A percentile compares a stretch with the other conserved stretches of the same genome.
These are phyloP conservation scores for Pugionium cornutum DNA, from an alignment of 345 rosid genomes.

Conservation along the genomic window DNA sequence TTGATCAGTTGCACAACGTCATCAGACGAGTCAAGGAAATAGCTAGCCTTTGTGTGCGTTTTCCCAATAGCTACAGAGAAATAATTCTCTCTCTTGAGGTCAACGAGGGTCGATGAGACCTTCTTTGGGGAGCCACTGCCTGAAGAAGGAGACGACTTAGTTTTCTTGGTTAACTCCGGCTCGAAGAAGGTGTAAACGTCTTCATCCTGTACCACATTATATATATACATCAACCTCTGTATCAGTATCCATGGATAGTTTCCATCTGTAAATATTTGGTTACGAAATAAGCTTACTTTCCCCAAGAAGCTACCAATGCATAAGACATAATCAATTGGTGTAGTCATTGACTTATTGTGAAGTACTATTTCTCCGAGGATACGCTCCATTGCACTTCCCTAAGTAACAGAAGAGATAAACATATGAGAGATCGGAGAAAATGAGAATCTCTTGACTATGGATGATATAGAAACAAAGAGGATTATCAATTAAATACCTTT, in stretches of 20 bases:
- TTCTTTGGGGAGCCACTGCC: conserved; percentile 50
- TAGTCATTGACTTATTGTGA: conserved; percentile 70
- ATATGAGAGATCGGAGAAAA: conserved; percentile 8
- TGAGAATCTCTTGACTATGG: neutral
- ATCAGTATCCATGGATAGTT: conserved; percentile 5
- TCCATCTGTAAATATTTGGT: neutral
- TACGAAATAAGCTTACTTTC: too few relatives aligned
- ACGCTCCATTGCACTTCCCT: conserved; percentile 95
- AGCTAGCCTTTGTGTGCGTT: conserved; percentile 74
- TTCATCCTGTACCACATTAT: conserved; percentile 70
- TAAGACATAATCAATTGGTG: conserved; percentile 44
- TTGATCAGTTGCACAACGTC: conserved; percentile 66
- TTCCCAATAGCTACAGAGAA: conserved; percentile 86
- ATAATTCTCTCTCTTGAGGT: conserved; percentile 82
- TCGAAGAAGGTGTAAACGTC: conserved; percentile 92
- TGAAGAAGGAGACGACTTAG: conserved; percentile 38
- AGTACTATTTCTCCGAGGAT: conserved; percentile 78
- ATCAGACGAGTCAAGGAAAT: conserved; percentile 62
- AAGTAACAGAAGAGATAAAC: conserved; percentile 31
- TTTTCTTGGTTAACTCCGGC: conserved; percentile 54
- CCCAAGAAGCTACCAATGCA: too few relatives aligned
- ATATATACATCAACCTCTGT: conserved; percentile 10
- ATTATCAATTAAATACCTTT: conserved; percentile 59
- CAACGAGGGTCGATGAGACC: conserved; percentile 79
- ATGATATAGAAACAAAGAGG: neutral